phyloP scores from a whole-genome alignment of 225 moss, liverwort and hornwort species.

The Sphagnum contortum region DNA sequence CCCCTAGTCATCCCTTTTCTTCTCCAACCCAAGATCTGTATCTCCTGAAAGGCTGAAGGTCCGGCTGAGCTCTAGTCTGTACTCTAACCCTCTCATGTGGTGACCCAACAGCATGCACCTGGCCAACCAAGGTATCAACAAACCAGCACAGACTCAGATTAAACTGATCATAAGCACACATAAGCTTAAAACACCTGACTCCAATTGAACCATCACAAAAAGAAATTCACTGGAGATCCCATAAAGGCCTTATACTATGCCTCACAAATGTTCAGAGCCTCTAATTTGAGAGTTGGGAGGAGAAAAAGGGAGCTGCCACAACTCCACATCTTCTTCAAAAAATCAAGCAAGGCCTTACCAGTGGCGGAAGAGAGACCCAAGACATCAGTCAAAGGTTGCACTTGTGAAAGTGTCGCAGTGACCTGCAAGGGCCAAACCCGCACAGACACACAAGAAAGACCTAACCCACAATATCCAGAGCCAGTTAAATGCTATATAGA shows the following conservation, averaged over 20 bases:
- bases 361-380: constrained; percentile 18
- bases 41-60: constrained; percentile 44
- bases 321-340: constrained; percentile 21
- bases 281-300: too few species aligned
- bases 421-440: constrained; percentile 34
- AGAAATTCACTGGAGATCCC: too few species aligned
- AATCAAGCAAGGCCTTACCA: constrained; percentile 43
- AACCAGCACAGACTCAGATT: too few species aligned
- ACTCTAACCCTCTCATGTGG: constrained; percentile 51
- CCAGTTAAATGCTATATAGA: constrained; percentile 23
- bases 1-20: background rate
- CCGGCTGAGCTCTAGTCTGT: constrained; percentile 48
- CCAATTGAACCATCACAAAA: too few species aligned
- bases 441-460: constrained; percentile 35
- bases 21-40: background rate
- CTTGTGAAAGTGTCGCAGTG: constrained; percentile 25
- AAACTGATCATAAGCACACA: too few species aligned
- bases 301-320: too few species aligned
- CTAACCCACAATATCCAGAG: constrained; percentile 18
- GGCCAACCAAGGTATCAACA: constrained; percentile 8
- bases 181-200: too few species aligned
- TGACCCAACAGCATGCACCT: constrained; percentile 49
- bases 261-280: too few species aligned
- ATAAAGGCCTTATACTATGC: too few species aligned
- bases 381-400: constrained; percentile 19